phyloP scores from a whole-genome alignment of 352 stramenopile species.

The Globisporangium nagaii region DNA sequence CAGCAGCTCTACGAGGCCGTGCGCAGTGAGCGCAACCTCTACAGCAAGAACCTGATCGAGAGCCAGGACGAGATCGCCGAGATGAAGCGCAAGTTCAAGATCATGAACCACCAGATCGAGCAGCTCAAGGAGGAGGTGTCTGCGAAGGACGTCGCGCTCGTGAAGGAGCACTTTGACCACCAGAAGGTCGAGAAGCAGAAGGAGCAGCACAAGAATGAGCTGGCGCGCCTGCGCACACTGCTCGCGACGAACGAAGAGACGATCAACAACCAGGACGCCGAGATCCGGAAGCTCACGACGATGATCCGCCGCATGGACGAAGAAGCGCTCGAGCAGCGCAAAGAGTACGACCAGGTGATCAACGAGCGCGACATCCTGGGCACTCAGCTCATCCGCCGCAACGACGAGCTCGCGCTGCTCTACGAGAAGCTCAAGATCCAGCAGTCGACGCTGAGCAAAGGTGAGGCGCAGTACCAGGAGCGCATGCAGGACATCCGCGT shows the following conservation, averaged over 20 bases:
- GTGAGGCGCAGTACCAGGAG: constrained; percentile 92
- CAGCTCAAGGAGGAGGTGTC: constrained; percentile 95
- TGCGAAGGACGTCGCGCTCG: constrained; percentile 92
- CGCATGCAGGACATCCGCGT: constrained; percentile 92
- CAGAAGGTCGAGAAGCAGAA: constrained; percentile 94
- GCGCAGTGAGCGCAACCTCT: constrained; percentile 92
- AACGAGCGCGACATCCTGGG: constrained; percentile 96
- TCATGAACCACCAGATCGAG: constrained; percentile 94
- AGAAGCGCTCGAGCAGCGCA: constrained; percentile 89
- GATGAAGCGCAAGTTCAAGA: constrained; percentile 97
- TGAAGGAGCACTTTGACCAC: constrained; percentile 96
- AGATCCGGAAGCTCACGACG: constrained; percentile 90
- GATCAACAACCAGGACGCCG: constrained; percentile 93
- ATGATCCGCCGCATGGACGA: constrained; percentile 94
- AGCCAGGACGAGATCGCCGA: constrained; percentile 94
- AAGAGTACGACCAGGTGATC: constrained; percentile 96
- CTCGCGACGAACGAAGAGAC: constrained; percentile 88
- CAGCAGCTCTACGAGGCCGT: constrained; percentile 95
- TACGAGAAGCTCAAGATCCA: constrained; percentile 98
- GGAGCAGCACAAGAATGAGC: constrained; percentile 92
- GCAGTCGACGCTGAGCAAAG: constrained; percentile 90
- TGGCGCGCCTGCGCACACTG: constrained; percentile 84
- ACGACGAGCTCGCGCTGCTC: constrained; percentile 95
- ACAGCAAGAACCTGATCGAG: constrained; percentile 96
- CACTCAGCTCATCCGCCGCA: constrained; percentile 94